Evolutionary conservation across 75 land plant genomes (phyloP), one percentile per base, ranked within the genome.

Genomic region (Sequoia sempervirens): DNA sequence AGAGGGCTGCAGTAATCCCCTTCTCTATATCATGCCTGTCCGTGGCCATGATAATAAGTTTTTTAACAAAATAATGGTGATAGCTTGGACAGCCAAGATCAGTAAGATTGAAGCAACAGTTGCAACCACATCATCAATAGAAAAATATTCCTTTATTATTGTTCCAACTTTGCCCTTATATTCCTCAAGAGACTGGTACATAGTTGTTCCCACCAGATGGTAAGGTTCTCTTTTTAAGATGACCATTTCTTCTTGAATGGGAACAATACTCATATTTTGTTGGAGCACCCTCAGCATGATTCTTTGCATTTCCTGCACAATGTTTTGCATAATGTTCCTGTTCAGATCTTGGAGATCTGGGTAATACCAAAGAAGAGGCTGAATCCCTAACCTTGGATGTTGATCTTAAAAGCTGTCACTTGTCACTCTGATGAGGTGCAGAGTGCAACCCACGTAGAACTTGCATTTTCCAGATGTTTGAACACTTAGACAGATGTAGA

Each of bases 1-100:
- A 89, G 9, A 94, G 80, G 84, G 93, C 96, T 30, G 96, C 88
- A 68, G 95, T 93, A 95, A 94, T 94, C 82, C 93, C 96, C 83
- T 94, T 94, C 83, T 94, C 95, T 69, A 92, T 89, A 82, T 94
- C 96, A 75, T 94, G 96, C 68, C 93, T 88, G 81, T 94, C 96
- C 96, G 93, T 91, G 9, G 96, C 93, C 95, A 94, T 90, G 70
- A 95, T 93, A 28, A 94, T 88, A 37, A 94, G 96, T 70, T 86
- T 85, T 84, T 94, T 94, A n/a, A 93, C 91, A 66, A 94, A 93
- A 80, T 91, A 93, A 64, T 89, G 93, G 79, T 91, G 93, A 82
- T 90, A 93, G 53, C 88, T 90, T 69, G 80, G 87, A 52, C 88
- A 93, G n/a, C 95, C 96, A 3, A 94, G 88, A 41, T 93, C 95